Percentiles rank a stretch among this genome's conserved stretches.
These are phyloP conservation scores for Exidia glandulosa DNA, from an alignment of 768 basidiomycete genomes.

Conservation along the genomic window DNA sequence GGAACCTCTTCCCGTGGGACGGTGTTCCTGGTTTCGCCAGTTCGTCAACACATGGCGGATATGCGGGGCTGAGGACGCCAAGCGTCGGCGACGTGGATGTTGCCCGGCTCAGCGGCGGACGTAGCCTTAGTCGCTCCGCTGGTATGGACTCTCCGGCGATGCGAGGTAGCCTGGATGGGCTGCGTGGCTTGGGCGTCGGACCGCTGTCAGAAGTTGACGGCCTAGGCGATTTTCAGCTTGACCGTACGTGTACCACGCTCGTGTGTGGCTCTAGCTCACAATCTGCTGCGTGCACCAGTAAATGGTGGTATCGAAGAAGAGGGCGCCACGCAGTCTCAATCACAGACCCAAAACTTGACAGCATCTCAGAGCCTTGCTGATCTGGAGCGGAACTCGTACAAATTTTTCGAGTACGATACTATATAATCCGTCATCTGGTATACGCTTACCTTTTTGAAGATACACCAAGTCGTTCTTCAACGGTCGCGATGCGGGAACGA, in stretches of 20 bases:
- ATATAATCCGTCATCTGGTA: neutral
- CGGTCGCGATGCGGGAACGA: slow-evolving; percentile 37
- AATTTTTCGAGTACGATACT: slow-evolving; percentile 57
- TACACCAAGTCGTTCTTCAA: slow-evolving; percentile 70
- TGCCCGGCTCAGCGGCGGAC: slow-evolving; percentile 33
- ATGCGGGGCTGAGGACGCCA: slow-evolving; percentile 20
- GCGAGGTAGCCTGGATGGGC: too few relatives aligned
- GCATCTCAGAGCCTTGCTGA: slow-evolving; percentile 33
- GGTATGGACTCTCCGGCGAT: slow-evolving; percentile 13
- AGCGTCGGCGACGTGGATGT: slow-evolving; percentile 44
- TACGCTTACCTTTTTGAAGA: slow-evolving; percentile 28
- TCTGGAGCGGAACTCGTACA: slow-evolving; percentile 66
- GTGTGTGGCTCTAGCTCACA: neutral
- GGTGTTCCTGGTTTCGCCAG: slow-evolving; percentile 59
- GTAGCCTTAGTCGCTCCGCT: slow-evolving; percentile 14
- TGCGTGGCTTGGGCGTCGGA: slow-evolving; percentile 29
- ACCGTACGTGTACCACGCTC: neutral
- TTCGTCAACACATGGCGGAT: slow-evolving; percentile 20
- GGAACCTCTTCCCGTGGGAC: slow-evolving; percentile 76
- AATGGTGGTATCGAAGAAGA: too few relatives aligned
- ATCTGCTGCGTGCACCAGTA: too few relatives aligned
- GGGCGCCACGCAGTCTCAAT: neutral
- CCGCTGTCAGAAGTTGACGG: slow-evolving; percentile 64
- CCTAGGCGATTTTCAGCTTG: slow-evolving; percentile 17
- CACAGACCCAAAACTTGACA: neutral